phyloP scores from a whole-genome alignment of 208 protist genomes.

The Endotrypanum monterogeii region DNA sequence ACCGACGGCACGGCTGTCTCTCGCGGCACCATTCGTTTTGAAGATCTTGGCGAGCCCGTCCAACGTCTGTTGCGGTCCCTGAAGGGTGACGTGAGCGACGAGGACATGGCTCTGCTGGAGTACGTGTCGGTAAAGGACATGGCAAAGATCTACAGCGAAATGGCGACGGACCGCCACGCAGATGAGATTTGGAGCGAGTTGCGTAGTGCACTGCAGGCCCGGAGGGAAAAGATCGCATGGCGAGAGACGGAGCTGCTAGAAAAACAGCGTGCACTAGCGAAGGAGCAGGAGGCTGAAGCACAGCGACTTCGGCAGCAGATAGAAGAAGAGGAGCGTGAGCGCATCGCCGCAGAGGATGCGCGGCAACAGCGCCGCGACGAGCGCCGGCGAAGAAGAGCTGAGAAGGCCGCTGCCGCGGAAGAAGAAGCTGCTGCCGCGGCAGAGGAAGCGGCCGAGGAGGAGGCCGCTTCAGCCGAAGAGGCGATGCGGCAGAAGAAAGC shows the following conservation, averaged over 20 bases:
- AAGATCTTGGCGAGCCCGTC: slow-evolving; percentile 87
- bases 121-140: slow-evolving; percentile 87
- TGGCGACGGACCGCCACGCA: slow-evolving; percentile 59
- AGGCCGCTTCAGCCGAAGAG: slow-evolving; percentile 35
- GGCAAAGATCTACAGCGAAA: slow-evolving; percentile 85
- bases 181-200: slow-evolving; percentile 84
- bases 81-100: slow-evolving; percentile 61
- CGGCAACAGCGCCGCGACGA: slow-evolving; percentile 45
- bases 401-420: slow-evolving; percentile 33
- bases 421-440: slow-evolving; percentile 36
- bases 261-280: slow-evolving; percentile 38
- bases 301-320: slow-evolving; percentile 37
- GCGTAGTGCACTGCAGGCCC: slow-evolving; percentile 46
- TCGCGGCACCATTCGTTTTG: slow-evolving; percentile 71
- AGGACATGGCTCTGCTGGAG: slow-evolving; percentile 82
- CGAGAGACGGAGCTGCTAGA: slow-evolving; percentile 46
- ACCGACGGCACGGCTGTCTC: neutral
- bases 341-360: slow-evolving; percentile 34
- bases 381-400: slow-evolving; percentile 35
- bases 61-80: slow-evolving; percentile 71
- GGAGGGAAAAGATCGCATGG: slow-evolving; percentile 45
- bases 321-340: slow-evolving; percentile 44
- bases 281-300: slow-evolving; percentile 41
- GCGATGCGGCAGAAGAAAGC: slow-evolving; percentile 39
- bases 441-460: slow-evolving; percentile 50